Conservation (phyloP, 345 rosid species). For the Theobroma cacao region DNA sequence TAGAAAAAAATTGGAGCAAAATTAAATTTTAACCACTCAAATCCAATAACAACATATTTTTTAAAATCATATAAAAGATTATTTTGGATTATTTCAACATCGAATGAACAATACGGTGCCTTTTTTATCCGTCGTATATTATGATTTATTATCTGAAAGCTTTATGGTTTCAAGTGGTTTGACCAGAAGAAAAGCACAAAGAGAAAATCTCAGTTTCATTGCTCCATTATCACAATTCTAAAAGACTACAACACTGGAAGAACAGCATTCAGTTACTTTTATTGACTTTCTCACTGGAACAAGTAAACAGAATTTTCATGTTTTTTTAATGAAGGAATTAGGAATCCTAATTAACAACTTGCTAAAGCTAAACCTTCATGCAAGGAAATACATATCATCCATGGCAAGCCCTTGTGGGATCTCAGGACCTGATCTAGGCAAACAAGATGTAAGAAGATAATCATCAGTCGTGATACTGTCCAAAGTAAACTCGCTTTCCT, state of each 20-base stretch:
- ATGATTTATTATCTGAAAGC: no score
- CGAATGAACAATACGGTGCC: no score
- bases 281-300: neutral
- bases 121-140: no score
- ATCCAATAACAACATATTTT: no score
- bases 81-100: no score
- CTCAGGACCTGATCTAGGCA: neutral
- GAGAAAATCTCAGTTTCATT: neutral
- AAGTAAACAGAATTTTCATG: neutral
- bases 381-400: constrained; percentile 9
- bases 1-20: no score
- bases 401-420: neutral
- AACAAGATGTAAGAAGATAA: neutral
- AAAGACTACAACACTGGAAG: neutral
- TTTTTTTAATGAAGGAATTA: neutral
- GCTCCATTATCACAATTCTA: neutral
- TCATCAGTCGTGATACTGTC: constrained; percentile 7
- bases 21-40: no score
- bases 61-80: no score
- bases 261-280: neutral
- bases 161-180: neutral
- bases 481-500: neutral
- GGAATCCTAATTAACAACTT: neutral
- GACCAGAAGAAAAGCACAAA: neutral
- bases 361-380: neutral